Evolutionary conservation across 2,329 filamentous ascomycete genomes (phyloP).

Genomic region (Coniochaeta ligniaria): DNA sequence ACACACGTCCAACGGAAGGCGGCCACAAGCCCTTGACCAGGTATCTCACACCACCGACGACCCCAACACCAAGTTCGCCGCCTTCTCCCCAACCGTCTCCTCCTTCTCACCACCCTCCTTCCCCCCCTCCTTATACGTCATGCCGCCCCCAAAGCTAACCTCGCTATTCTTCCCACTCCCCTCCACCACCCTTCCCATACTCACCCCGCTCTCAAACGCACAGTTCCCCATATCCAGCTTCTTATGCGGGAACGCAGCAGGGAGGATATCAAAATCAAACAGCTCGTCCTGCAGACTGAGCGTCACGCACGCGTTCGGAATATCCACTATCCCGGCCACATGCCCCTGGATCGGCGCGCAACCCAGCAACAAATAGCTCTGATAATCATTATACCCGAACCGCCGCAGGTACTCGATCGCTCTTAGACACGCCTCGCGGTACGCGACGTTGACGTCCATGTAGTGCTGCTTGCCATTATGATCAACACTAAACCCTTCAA

Average conservation of each 20-base stretch:
- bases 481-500: slow-evolving; percentile 87
- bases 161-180: slow-evolving; percentile 37
- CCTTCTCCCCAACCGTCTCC: background rate
- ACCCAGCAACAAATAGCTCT: slow-evolving; percentile 78
- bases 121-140: slow-evolving; percentile 34
- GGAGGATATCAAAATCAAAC: slow-evolving; percentile 87
- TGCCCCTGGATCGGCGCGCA: slow-evolving; percentile 85
- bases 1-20: background rate
- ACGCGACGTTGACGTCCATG: slow-evolving; percentile 78
- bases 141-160: slow-evolving; percentile 40
- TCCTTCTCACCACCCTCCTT: background rate
- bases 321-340: slow-evolving; percentile 82
- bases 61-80: background rate
- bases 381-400: slow-evolving; percentile 66
- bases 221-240: slow-evolving; percentile 61
- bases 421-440: slow-evolving; percentile 69
- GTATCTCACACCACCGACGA: background rate
- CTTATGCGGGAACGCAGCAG: slow-evolving; percentile 39
- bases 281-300: slow-evolving; percentile 87
- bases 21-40: too few species aligned
- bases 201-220: slow-evolving; percentile 50
- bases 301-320: slow-evolving; percentile 87
- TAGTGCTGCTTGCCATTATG: slow-evolving; percentile 85
- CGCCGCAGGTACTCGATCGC: slow-evolving; percentile 74
- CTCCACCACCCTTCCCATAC: slow-evolving; percentile 32